Conservation (phyloP, 2,329 filamentous ascomycete genomes). For the Escovopsis weberi region DNA sequence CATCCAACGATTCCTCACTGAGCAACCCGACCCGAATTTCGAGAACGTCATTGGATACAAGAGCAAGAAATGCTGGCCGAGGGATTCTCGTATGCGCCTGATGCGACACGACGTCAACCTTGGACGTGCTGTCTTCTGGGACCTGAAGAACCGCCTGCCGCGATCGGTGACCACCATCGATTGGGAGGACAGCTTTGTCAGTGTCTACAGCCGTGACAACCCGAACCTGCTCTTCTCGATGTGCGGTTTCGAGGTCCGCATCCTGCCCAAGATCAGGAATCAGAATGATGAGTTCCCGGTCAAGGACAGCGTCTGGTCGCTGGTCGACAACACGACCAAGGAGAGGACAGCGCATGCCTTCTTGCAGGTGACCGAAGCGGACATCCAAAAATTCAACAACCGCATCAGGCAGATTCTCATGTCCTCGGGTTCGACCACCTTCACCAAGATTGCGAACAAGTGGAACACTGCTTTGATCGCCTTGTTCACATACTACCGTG, state of each 20-base stretch:
- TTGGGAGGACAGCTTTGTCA: slow-evolving; percentile 97
- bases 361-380: slow-evolving; percentile 92
- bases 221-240: slow-evolving; percentile 95
- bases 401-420: slow-evolving; percentile 96
- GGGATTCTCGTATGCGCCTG: slow-evolving; percentile 91
- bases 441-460: slow-evolving; percentile 99
- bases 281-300: slow-evolving; percentile 92
- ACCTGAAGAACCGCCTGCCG: slow-evolving; percentile 90
- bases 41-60: slow-evolving; percentile 98
- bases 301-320: slow-evolving; percentile 96
- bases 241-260: slow-evolving; percentile 94
- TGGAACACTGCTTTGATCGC: slow-evolving; percentile 98
- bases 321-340: slow-evolving; percentile 92
- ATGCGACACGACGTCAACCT: slow-evolving; percentile 99
- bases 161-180: slow-evolving; percentile 94
- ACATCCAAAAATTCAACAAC: slow-evolving; percentile 98
- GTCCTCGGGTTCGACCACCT: slow-evolving; percentile 98
- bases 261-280: slow-evolving; percentile 88
- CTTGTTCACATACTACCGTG: slow-evolving; percentile 95
- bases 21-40: slow-evolving; percentile 97
- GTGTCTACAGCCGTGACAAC: slow-evolving; percentile 95
- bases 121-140: slow-evolving; percentile 95
- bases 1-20: slow-evolving; percentile 93
- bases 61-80: slow-evolving; percentile 99
- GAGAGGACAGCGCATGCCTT: slow-evolving; percentile 96